Conservation (phyloP, 208 protist species). For the Porcisia deanei region DNA sequence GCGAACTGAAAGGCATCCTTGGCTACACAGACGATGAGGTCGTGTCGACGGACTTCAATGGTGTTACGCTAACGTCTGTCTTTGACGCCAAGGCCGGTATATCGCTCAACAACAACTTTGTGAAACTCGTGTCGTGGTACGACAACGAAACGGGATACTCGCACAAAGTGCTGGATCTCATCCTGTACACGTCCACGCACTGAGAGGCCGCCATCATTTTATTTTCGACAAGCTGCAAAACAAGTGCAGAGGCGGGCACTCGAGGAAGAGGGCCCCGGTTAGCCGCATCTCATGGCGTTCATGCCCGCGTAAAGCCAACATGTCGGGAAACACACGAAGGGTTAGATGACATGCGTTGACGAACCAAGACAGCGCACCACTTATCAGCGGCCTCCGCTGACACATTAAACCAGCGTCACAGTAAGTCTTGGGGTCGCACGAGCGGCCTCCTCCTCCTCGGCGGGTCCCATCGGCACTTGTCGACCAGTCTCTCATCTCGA, state of each 20-base stretch:
- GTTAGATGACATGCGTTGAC: too few species aligned
- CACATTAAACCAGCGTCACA: too few species aligned
- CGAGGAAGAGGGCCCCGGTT: background rate
- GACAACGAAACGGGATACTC: constrained; percentile 99
- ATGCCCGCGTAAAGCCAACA: background rate
- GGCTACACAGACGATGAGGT: constrained; percentile 98
- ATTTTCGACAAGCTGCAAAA: background rate
- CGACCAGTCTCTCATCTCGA: too few species aligned
- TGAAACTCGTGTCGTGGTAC: constrained; percentile 99
- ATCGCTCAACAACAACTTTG: constrained; percentile 95
- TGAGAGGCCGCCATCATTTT: background rate
- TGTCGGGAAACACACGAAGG: too few species aligned
- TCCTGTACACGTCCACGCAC: constrained; percentile 75
- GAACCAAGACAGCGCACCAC: too few species aligned
- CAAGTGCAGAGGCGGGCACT: background rate
- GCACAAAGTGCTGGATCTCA: constrained; percentile 98
- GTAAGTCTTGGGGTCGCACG: too few species aligned
- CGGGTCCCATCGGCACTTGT: too few species aligned
- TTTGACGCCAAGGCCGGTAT: constrained; percentile 99
- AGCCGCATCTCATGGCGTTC: background rate
- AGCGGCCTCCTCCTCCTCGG: too few species aligned
- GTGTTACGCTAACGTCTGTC: constrained; percentile 95
- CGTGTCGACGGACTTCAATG: constrained; percentile 98
- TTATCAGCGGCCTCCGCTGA: too few species aligned
- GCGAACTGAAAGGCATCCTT: constrained; percentile 96